Base-by-base conservation (phyloP, 2,329 filamentous ascomycete genomes). In the Zymoseptoria pseudotritici region DNA sequence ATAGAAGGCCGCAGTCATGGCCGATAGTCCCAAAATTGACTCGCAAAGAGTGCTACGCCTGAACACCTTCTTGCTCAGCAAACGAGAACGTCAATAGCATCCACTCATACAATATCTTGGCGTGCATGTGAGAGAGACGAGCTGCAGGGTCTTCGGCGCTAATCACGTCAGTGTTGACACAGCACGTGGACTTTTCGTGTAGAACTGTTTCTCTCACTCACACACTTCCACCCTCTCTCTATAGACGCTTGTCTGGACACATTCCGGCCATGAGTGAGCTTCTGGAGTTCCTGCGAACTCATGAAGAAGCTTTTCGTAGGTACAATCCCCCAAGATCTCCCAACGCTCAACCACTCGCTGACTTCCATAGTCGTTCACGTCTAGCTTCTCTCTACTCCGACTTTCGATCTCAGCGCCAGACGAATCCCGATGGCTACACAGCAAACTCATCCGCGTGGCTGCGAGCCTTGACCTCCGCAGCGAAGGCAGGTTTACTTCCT, bases 331-430 rank as follows among this genome's bases (percentile, higher is more conserved):
- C 24, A 51, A 42, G 54, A 55, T 31, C 29, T 53, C n/a, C 51
- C 58, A 50, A 42, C 24, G 51, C 54, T 21, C 54, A 56, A 46
- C 26, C 46, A 54, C 36, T 50, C n/a, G 10, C 53, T 50, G 36
- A 21, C 19, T 24, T 53, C 11, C 54, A 21, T 21, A 74, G 73
- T 65, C 91, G 87, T 77, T 83, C 86, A 64, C 89, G 91, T 55
- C 81, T 96, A 11, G 86, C 90, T 11, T 92, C 91, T 4, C 85
- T 96, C 53, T 96, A 95, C 77, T 92, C 91, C 54, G 91, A 96
- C 73, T 96, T 96, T 71, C 80, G 85, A 46, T 76, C 84, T 4
- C 90, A 93, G 66, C 82, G 82, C 68, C 84, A 82, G 49, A 84
- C 89, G 21, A 96, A 96, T 71, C 90, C 91, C 1, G 90, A 95